Evolutionary conservation across 805 yeast species (phyloP).

Genomic region (Kluyveromyces dobzhanskii): DNA sequence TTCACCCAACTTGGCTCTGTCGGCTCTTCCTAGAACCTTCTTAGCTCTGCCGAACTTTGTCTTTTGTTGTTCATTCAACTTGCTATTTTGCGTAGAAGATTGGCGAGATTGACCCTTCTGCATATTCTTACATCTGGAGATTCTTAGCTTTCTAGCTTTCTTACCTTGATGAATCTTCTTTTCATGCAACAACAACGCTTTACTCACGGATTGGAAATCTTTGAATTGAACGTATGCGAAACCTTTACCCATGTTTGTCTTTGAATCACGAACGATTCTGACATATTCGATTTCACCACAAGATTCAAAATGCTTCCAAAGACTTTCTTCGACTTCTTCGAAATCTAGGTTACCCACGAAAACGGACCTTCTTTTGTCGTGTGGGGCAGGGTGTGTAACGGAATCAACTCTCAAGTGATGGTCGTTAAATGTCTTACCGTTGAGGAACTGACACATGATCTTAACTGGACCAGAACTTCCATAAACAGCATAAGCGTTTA

Average conservation of each 20-base stretch:
- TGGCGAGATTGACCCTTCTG: conserved; percentile 16
- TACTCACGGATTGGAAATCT: conserved; percentile 63
- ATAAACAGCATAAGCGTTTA: conserved; percentile 85
- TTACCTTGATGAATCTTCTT: conserved; percentile 38
- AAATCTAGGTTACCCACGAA: conserved; percentile 93
- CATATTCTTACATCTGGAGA: conserved; percentile 55
- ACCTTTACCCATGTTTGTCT: conserved; percentile 94
- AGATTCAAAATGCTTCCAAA: conserved; percentile 71
- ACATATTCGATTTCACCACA: conserved; percentile 79
- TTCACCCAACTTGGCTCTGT: conserved; percentile 59
- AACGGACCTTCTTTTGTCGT: conserved; percentile 73
- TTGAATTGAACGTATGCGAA: conserved; percentile 91
- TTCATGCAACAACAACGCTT: conserved; percentile 71
- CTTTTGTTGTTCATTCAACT: conserved; percentile 57
- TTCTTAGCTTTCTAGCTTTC: conserved; percentile 58
- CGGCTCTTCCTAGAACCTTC: conserved; percentile 69
- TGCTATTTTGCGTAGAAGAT: conserved; percentile 18
- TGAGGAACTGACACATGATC: conserved; percentile 35
- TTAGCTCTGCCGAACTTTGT: conserved; percentile 76
- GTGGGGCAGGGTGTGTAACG: conserved; percentile 82
- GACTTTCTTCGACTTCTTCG: conserved; percentile 81
- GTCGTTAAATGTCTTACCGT: conserved; percentile 58
- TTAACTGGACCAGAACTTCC: conserved; percentile 39
- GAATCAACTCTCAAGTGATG: conserved; percentile 88
- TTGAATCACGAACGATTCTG: conserved; percentile 82